Percentiles rank a stretch among this genome's conserved stretches.
Evolutionary conservation across 106 monocot species (phyloP).

Genomic region (Allium cepa): DNA sequence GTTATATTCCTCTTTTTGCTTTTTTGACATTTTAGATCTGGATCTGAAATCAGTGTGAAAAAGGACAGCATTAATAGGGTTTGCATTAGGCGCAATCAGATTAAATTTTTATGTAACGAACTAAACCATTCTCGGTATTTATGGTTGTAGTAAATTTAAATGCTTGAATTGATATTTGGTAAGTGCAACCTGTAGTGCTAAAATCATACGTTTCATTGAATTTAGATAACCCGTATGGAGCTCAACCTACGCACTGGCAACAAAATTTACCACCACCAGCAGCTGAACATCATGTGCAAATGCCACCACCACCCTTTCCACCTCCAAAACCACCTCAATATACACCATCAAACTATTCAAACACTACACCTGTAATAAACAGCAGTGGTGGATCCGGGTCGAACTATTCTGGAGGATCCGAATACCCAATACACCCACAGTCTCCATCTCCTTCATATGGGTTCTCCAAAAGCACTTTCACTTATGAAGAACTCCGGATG

Average conservation of each 20-base stretch:
- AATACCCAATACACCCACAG: slow-evolving; percentile 10
- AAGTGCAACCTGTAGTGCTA: too few species aligned
- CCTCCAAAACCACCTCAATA: slow-evolving; percentile 14
- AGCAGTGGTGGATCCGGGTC: slow-evolving; percentile 44
- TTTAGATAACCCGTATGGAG: slow-evolving; percentile 24
- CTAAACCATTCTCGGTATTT: too few species aligned
- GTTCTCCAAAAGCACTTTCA: slow-evolving; percentile 42
- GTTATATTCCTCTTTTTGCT: slow-evolving; percentile 4
- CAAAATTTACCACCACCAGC: slow-evolving; percentile 25
- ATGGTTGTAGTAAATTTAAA: too few species aligned
- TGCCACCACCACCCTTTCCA: slow-evolving; percentile 26
- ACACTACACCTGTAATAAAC: slow-evolving; percentile 19
- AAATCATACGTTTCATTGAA: not conserved
- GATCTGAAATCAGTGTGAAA: not conserved
- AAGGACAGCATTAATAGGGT: not conserved
- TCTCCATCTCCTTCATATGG: slow-evolving; percentile 23
- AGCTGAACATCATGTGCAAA: slow-evolving; percentile 34
- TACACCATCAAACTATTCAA: slow-evolving; percentile 15
- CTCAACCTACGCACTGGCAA: slow-evolving; percentile 29
- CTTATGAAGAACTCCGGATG: slow-evolving; percentile 41
- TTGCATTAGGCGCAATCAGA: not conserved
- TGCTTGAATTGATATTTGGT: too few species aligned
- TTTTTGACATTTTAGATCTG: not conserved
- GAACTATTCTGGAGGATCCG: slow-evolving; percentile 25
- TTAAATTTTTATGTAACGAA: not conserved